phyloP scores from a whole-genome alignment of 345 rosid species.

The Lenwebbia sp. region DNA sequence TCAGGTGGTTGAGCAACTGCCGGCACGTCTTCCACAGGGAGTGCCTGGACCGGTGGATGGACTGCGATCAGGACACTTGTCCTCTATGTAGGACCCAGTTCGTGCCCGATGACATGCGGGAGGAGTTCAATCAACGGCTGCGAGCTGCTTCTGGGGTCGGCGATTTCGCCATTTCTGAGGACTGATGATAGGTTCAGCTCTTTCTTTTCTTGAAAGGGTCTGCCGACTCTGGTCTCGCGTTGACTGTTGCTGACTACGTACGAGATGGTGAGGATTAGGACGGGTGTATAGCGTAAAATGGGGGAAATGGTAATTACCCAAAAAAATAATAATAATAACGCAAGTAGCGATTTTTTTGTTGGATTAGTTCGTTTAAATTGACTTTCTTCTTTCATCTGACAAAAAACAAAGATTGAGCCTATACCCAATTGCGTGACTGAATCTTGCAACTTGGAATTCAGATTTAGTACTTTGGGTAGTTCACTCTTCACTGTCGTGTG shows the following conservation, averaged over 20 bases:
- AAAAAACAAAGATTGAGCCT: background rate
- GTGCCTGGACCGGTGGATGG: constrained; percentile 96
- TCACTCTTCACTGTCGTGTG: background rate
- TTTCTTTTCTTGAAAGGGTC: background rate
- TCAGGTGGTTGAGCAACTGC: constrained; percentile 71
- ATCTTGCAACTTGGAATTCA: background rate
- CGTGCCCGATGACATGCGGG: constrained; percentile 66
- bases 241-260: background rate
- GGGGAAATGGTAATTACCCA: background rate
- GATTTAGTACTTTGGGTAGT: background rate
- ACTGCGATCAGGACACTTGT: constrained; percentile 77
- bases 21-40: constrained; percentile 69
- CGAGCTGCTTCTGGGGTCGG: constrained; percentile 44
- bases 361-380: background rate
- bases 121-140: constrained; percentile 60
- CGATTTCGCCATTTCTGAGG: background rate
- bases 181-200: background rate
- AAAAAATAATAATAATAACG: background rate
- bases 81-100: constrained; percentile 79
- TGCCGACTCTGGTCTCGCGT: background rate
- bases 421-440: background rate
- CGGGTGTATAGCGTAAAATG: background rate
- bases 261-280: background rate
- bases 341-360: background rate
- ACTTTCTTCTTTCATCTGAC: background rate